Conservation (phyloP, 1,284 basidiomycete genomes). For the Heterobasidion irregulare region DNA sequence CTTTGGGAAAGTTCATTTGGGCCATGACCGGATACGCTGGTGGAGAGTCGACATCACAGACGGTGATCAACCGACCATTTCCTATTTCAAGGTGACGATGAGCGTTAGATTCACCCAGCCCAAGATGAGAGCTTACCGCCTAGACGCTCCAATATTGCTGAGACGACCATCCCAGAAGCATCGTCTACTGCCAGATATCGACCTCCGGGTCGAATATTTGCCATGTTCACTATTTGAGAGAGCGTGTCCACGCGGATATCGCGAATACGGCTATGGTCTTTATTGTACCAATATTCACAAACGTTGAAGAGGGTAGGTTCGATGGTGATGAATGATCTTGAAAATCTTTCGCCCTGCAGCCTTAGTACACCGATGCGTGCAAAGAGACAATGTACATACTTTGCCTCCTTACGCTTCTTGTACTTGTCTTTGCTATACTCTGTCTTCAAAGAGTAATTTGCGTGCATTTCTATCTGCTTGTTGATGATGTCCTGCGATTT, state of each 20-base stretch:
- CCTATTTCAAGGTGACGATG: slow-evolving; percentile 31
- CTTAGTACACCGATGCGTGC: slow-evolving; percentile 4
- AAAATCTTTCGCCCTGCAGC: slow-evolving; percentile 49
- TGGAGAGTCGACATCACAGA: slow-evolving; percentile 89
- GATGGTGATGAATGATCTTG: slow-evolving; percentile 82
- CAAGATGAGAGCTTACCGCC: slow-evolving; percentile 47
- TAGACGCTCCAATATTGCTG: slow-evolving; percentile 79
- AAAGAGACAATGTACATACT: slow-evolving; percentile 41
- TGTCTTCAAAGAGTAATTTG: slow-evolving; percentile 86
- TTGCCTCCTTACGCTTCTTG: slow-evolving; percentile 89
- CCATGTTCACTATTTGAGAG: slow-evolving; percentile 80
- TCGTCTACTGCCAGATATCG: slow-evolving; percentile 90
- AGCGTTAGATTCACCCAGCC: not conserved
- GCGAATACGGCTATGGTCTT: slow-evolving; percentile 75
- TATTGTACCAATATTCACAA: slow-evolving; percentile 82
- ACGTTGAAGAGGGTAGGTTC: slow-evolving; percentile 87
- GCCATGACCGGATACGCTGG: slow-evolving; percentile 84
- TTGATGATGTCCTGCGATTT: slow-evolving; percentile 81
- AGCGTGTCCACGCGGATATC: slow-evolving; percentile 86
- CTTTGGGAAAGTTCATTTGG: slow-evolving; percentile 80
- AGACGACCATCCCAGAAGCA: slow-evolving; percentile 84
- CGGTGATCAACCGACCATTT: slow-evolving; percentile 73
- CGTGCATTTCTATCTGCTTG: slow-evolving; percentile 85
- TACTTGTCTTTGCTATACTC: slow-evolving; percentile 98
- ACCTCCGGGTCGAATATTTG: slow-evolving; percentile 81